A percentile compares a stretch with the other conserved stretches of the same genome.
phyloP scores from a whole-genome alignment of 192 early-diverging fungal species.

The Chytriomyces confervae region DNA sequence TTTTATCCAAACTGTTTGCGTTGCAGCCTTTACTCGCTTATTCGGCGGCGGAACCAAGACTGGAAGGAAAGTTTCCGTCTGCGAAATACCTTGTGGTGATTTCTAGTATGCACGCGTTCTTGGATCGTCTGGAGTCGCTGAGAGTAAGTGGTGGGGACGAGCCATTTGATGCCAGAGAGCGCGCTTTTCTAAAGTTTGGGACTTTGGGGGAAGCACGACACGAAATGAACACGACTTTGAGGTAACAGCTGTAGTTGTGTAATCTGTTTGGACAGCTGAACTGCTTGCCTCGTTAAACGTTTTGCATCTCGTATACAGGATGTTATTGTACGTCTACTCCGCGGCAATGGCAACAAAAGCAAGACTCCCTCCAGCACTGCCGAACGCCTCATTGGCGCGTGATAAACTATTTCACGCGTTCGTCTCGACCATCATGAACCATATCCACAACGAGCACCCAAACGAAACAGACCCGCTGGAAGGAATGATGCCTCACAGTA shows the following conservation, averaged over 20 bases:
- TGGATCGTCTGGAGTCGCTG: constrained; percentile 30
- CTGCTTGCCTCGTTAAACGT: neutral
- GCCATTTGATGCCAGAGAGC: constrained; percentile 3
- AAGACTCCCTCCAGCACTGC: constrained; percentile 1
- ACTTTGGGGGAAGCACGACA: neutral
- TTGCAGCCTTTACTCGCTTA: constrained; percentile 27
- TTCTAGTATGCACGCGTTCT: neutral
- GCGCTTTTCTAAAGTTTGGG: neutral
- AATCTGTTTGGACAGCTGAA: neutral
- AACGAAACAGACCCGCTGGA: constrained; percentile 8
- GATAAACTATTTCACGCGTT: neutral
- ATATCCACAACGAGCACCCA: neutral
- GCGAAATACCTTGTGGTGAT: constrained; percentile 23
- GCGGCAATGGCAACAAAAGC: constrained; percentile 9
- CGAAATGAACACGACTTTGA: constrained; percentile 13
- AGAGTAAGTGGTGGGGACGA: constrained; percentile 11
- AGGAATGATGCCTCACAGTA: constrained; percentile 17
- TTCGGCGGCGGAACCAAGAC: constrained; percentile 28
- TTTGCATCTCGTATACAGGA: neutral
- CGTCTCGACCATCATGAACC: neutral
- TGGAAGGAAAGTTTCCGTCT: constrained; percentile 22
- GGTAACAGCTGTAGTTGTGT: neutral
- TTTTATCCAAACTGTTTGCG: constrained; percentile 12
- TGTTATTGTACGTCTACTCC: constrained; percentile 14
- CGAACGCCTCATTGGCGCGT: constrained; percentile 9